Conservation (phyloP, 2,329 filamentous ascomycete genomes). For the Xylaria hypoxylon region DNA sequence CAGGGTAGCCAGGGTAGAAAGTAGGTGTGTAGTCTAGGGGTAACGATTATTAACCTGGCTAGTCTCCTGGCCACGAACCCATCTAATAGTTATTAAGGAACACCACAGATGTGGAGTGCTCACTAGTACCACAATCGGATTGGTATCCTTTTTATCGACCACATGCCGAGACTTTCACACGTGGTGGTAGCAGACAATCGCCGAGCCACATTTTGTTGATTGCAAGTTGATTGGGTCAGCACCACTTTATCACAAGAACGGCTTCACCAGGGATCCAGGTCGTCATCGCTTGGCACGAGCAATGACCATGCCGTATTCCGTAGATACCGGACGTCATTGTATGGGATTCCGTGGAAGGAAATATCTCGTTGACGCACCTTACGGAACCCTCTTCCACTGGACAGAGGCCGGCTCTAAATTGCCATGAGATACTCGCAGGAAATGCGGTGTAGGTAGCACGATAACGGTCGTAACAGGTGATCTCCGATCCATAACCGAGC, state of each 20-base stretch:
- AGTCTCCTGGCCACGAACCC: slow-evolving; percentile 7
- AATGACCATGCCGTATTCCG: slow-evolving; percentile 28
- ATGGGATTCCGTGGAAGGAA: slow-evolving; percentile 1
- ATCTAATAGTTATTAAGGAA: slow-evolving; percentile 20
- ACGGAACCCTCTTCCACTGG: not conserved
- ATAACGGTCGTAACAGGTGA: slow-evolving; percentile 13
- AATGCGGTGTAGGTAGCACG: slow-evolving; percentile 1
- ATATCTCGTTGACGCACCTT: slow-evolving; percentile 2
- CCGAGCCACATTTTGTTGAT: slow-evolving; percentile 25
- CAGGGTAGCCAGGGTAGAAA: not conserved
- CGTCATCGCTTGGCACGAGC: slow-evolving; percentile 19
- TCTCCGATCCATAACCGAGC: not conserved
- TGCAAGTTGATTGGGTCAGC: slow-evolving; percentile 26
- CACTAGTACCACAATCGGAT: slow-evolving; percentile 10
- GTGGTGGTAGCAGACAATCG: slow-evolving; percentile 30
- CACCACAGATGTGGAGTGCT: slow-evolving; percentile 5
- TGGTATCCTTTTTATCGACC: not conserved
- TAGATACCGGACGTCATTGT: slow-evolving; percentile 19
- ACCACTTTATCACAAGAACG: slow-evolving; percentile 20
- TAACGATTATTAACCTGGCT: not conserved
- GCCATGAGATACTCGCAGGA: slow-evolving; percentile 3
- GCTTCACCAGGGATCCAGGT: slow-evolving; percentile 22
- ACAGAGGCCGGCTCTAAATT: not conserved
- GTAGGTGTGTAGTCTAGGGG: too few relatives aligned
- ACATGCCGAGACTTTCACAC: slow-evolving; percentile 37